phyloP scores from a whole-genome alignment of 352 stramenopile genomes.

The Thalassiosira mediterranea region DNA sequence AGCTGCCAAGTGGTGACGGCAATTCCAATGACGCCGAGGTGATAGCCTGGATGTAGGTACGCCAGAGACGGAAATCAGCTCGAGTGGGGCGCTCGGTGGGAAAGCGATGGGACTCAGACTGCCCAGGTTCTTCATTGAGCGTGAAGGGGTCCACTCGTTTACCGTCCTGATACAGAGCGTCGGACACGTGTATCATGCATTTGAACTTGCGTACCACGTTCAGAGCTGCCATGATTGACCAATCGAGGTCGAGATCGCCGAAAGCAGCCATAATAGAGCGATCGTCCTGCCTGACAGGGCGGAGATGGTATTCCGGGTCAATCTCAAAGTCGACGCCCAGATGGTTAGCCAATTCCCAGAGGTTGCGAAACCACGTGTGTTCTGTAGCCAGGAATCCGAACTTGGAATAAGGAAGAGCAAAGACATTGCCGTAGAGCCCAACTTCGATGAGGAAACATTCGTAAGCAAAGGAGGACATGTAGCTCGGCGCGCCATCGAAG shows the following conservation, averaged over 20 bases:
- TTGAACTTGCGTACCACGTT: conserved; percentile 9
- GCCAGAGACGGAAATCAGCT: neutral
- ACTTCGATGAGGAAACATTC: conserved; percentile 23
- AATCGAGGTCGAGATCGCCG: neutral
- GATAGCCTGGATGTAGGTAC: neutral
- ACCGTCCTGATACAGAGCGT: neutral
- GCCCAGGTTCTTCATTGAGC: neutral
- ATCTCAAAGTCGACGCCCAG: neutral
- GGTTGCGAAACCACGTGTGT: conserved; percentile 15
- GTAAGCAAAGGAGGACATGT: neutral
- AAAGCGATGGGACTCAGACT: neutral
- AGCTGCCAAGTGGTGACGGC: neutral
- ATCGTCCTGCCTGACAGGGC: neutral
- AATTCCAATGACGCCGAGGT: neutral
- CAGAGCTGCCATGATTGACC: neutral
- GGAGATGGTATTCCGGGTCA: neutral
- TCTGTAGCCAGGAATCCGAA: conserved; percentile 1
- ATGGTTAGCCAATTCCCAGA: conserved; percentile 8
- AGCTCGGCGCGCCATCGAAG: neutral
- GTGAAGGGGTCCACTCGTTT: neutral
- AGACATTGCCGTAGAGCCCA: conserved; percentile 4
- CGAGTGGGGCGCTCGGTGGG: neutral
- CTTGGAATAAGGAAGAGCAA: neutral
- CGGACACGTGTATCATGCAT: neutral
- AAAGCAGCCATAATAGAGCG: neutral